Base-by-base conservation (phyloP, 2,329 filamentous ascomycete species). In the Pseudophaeomoniella oleicola region DNA sequence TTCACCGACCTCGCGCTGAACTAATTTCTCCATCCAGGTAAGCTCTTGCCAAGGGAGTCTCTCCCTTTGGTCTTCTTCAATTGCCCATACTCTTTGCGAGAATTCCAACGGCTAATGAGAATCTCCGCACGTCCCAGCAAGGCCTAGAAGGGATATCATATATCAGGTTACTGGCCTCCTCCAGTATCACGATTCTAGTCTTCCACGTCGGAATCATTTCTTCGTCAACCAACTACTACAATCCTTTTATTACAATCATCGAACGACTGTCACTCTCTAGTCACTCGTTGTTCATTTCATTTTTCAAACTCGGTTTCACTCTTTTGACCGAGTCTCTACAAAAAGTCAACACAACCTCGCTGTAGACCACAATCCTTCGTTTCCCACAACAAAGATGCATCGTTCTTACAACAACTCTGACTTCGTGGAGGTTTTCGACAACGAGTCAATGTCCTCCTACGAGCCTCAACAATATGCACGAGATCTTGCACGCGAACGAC, bases 401-500 rank as follows among this genome's bases (percentile, higher is more conserved):
- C 6, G n/a, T 9, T 27, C 22, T 9, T 27, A 9, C 22, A 27
- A 27, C 22, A 27, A 27, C 22, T 74, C 75, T 47, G 71, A 72
- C 38, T 81, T 81, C 50, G 72, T 79, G 38, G 77, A 81, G 49
- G 67, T 66, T 43, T 64, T 69, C 44, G 64, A 69, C 38, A 61
- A 70, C 43, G 68, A 74, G 40, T 66, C 57, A 43, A 46, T 50
- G 37, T 46, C 49, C 19, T 74, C 75, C 44, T 71, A 83, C 47
- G 78, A 77, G 44, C 67, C 78, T 42, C 76, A 80, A 53, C 81
- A 90, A 50, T 78, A 83, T 42, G 75, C 79, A 48, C 84, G 80
- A 59, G 73, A 84, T 53, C 66, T 90, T 49, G 80, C 82, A 41
- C 77, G 81, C 53, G 77, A 88, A 62, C 77, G 78, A 51, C 88